Evolutionary conservation across 257 asterid species (phyloP).

Genomic region (Solanum sitiens): DNA sequence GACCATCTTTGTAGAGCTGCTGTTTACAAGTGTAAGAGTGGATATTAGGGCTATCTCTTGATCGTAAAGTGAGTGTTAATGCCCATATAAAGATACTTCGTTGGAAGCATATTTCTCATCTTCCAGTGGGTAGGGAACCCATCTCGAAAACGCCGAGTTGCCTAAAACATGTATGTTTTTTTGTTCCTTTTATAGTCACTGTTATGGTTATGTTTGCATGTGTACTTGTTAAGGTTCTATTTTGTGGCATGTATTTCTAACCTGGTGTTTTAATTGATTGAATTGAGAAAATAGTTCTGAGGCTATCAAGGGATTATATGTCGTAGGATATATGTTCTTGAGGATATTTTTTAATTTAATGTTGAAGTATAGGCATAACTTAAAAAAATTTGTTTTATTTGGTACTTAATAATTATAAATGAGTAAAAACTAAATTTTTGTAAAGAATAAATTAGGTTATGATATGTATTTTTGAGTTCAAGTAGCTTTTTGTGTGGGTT

Average conservation of each 20-base stretch:
- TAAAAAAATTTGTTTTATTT: no score
- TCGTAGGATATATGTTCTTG: background rate
- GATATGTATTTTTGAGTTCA: background rate
- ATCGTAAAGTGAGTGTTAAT: background rate
- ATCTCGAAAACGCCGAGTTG: background rate
- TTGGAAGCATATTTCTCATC: background rate
- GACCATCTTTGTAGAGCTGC: background rate
- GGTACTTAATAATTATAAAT: background rate
- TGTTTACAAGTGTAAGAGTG: background rate
- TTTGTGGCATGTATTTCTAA: background rate
- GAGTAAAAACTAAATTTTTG: no score
- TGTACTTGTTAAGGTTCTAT: background rate
- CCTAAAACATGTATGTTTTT: background rate
- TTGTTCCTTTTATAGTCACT: background rate
- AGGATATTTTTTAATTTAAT: background rate
- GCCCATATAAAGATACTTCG: background rate
- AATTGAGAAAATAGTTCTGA: background rate
- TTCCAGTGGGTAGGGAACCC: background rate
- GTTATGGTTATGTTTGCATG: background rate
- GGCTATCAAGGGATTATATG: background rate
- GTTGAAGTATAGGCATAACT: background rate
- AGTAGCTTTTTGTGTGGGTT: background rate
- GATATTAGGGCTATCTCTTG: background rate
- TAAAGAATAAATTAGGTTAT: no score
- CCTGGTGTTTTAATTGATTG: background rate